Evolutionary conservation across 2,329 filamentous ascomycete genomes (phyloP).

Genomic region (Aspergillus bombycis): DNA sequence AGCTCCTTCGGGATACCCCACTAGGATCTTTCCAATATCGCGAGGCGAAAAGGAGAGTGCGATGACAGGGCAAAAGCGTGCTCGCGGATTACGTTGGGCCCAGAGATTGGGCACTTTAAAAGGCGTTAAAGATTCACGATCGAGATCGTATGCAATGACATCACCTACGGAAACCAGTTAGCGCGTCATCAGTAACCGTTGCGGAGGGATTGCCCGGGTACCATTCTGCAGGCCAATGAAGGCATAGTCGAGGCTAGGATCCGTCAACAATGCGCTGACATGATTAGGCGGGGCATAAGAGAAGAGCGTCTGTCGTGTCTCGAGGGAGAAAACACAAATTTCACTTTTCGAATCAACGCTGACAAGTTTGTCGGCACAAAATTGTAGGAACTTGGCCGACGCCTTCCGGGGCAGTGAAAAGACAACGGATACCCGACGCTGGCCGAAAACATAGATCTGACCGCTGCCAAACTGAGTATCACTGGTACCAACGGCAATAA

Average conservation of each 20-base stretch:
- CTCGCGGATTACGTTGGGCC: conserved; percentile 70
- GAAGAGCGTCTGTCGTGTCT: conserved; percentile 66
- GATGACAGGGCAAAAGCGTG: conserved; percentile 68
- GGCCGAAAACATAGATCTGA: conserved; percentile 87
- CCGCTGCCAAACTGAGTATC: conserved; percentile 84
- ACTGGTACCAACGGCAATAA: conserved; percentile 88
- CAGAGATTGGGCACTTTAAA: conserved; percentile 89
- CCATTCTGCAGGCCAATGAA: conserved; percentile 79
- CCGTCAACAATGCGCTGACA: conserved; percentile 74
- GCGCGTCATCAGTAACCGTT: not conserved
- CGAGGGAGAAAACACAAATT: conserved; percentile 78
- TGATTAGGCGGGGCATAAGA: conserved; percentile 76
- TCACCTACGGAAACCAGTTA: conserved; percentile 59
- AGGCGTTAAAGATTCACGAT: conserved; percentile 73
- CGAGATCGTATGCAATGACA: conserved; percentile 88
- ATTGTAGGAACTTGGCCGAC: conserved; percentile 77
- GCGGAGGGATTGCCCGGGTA: conserved; percentile 24
- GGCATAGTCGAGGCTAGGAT: conserved; percentile 91
- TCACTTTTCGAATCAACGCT: conserved; percentile 87
- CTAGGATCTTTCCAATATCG: conserved; percentile 87
- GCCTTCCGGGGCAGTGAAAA: conserved; percentile 71
- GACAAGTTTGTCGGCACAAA: conserved; percentile 82
- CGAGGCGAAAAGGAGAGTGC: conserved; percentile 84
- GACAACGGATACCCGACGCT: conserved; percentile 75
- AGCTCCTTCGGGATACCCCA: conserved; percentile 87